Percentiles rank a stretch among this genome's conserved stretches.
Conservation (phyloP, 139 green algal species). For the Tetratostichococcus sp. region DNA sequence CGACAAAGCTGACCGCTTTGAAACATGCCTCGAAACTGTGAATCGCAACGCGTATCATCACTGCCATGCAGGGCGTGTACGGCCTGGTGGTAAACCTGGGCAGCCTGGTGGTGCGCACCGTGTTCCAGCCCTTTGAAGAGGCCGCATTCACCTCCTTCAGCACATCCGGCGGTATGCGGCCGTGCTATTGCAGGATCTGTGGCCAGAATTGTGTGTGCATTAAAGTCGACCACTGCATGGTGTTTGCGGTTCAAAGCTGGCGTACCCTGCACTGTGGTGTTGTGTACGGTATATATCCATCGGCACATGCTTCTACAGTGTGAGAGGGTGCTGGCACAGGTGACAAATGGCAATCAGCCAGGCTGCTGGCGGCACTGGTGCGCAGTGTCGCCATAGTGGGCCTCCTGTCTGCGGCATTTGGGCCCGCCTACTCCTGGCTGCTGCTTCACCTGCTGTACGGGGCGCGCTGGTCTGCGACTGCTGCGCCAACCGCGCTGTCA, state of each 20-base stretch:
- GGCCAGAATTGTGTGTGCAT: too few species aligned
- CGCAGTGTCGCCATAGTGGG: constrained; percentile 53
- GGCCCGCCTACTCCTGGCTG: constrained; percentile 66
- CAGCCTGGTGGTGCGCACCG: constrained; percentile 73
- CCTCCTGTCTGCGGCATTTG: constrained; percentile 65
- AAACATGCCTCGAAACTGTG: too few species aligned
- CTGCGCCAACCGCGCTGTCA: constrained; percentile 63
- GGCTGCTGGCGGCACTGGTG: constrained; percentile 49
- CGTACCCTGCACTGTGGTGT: too few species aligned
- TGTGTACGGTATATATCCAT: too few species aligned
- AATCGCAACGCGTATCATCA: too few species aligned
- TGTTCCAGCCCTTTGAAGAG: constrained; percentile 87
- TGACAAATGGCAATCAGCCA: constrained; percentile 15
- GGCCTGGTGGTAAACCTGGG: constrained; percentile 82
- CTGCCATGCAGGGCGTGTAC: constrained; percentile 69
- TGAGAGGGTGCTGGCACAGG: neutral
- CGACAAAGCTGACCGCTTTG: too few species aligned
- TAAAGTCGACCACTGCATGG: too few species aligned
- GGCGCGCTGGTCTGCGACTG: constrained; percentile 57
- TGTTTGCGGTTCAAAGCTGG: too few species aligned
- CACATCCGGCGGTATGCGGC: constrained; percentile 16
- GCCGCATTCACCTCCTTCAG: constrained; percentile 80
- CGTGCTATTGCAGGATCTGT: neutral
- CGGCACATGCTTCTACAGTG: too few species aligned
- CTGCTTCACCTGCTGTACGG: constrained; percentile 71